Evolutionary conservation across 495 filamentous ascomycete species (phyloP), one percentile per base, ranked within the genome.

Genomic region (Tetracladium setigerum): DNA sequence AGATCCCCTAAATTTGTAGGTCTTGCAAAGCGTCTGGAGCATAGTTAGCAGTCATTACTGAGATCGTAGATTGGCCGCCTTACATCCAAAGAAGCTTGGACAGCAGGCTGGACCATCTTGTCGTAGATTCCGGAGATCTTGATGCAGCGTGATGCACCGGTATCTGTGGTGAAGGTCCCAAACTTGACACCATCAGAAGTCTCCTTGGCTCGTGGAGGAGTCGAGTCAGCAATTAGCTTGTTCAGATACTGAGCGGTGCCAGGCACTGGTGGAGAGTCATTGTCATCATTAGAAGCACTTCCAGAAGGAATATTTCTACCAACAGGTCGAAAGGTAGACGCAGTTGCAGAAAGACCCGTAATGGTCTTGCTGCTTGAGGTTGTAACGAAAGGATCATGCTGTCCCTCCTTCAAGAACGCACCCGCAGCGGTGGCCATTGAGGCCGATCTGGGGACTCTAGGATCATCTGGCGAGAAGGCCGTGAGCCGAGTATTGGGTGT

Each of bases 401-500:
- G 39, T n/a, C 24, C 19, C 5, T 38, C 31, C 14, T 24, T 38
- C 55, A 54, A 10, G 54, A 58, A 9, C 42, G 14, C 14, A 15
- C 12, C 24, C n/a, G 12, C 10, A 30, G 22, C 6, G 11, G 41
- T 15, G 2, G 15, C 6, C 27, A 47, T 50, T 1, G 32, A n/a
- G 30, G 31, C 13, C 16, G 18, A 24, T 30, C 27, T 31, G 9
- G 11, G 30, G 36, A 81, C 78, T 30, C 27, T 31, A 6, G 11
- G 30, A 36, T 82, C 78, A 13, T 81, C 77, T 0, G 80, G 78
- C n/a, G 79, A 82, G 59, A 83, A 83, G 32, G 69, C 63, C 11
- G 79, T 83, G 24, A 81, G 49, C 39, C 73, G 71, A 18, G 79
- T 84, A 44, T 82, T 77, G 1, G 82, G 81, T 32, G 82, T 83